phyloP scores from a whole-genome alignment of 139 green algal genomes.

The Picochlorum sp. region DNA sequence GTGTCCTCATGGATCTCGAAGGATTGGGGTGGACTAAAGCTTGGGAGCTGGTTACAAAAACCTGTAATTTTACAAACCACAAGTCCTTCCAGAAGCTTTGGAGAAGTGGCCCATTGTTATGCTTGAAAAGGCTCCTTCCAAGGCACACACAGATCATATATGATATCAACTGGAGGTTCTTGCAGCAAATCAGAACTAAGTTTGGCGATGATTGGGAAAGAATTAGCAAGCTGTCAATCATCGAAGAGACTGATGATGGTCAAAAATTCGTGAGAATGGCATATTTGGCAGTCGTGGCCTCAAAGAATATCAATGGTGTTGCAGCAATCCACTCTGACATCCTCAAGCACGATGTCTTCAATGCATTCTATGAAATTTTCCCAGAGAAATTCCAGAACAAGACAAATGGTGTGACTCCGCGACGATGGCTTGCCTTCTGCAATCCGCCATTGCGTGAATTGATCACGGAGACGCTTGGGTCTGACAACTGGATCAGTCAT shows the following conservation, averaged over 20 bases:
- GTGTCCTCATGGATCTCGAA: slow-evolving; percentile 93
- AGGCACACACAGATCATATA: slow-evolving; percentile 99
- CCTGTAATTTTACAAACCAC: slow-evolving; percentile 99
- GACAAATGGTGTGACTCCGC: slow-evolving; percentile 89
- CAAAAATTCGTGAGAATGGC: slow-evolving; percentile 88
- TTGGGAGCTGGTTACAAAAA: slow-evolving; percentile 76
- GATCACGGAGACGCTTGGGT: slow-evolving; percentile 81
- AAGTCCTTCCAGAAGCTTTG: slow-evolving; percentile 95
- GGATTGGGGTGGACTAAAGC: slow-evolving; percentile 84
- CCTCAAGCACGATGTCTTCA: slow-evolving; percentile 32
- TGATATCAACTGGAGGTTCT: slow-evolving; percentile 97
- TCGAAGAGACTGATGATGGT: slow-evolving; percentile 72
- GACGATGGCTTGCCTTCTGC: slow-evolving; percentile 89
- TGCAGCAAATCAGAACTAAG: slow-evolving; percentile 75
- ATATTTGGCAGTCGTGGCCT: slow-evolving; percentile 82
- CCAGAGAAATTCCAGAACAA: slow-evolving; percentile 95
- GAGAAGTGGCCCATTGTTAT: slow-evolving; percentile 91
- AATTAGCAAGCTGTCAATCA: slow-evolving; percentile 87
- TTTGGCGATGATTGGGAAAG: slow-evolving; percentile 79
- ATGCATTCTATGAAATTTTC: slow-evolving; percentile 53
- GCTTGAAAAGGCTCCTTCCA: slow-evolving; percentile 91
- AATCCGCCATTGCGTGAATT: slow-evolving; percentile 83
- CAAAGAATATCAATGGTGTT: slow-evolving; percentile 88
- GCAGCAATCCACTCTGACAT: slow-evolving; percentile 84
- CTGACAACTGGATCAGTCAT: slow-evolving; percentile 85